Percentiles rank a stretch among this genome's conserved stretches.
Conservation (phyloP, 2,329 filamentous ascomycete species). For the Aspergillus costaricaensis region DNA sequence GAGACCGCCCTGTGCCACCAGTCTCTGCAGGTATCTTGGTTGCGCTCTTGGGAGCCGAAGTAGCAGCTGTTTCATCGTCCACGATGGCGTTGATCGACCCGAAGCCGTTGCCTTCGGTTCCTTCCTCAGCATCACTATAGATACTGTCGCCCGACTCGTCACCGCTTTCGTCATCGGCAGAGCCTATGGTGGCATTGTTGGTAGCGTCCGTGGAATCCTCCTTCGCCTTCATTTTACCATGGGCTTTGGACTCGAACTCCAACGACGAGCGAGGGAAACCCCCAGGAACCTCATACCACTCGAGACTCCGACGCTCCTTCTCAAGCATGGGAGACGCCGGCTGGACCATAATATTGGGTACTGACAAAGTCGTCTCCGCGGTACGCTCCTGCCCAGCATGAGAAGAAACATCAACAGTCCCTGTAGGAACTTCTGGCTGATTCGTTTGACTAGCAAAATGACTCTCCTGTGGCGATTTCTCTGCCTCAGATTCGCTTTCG, state of each 20-base stretch:
- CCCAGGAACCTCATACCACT: conserved; percentile 59
- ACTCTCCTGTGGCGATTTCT: conserved; percentile 9
- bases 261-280: conserved; percentile 53
- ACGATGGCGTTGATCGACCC: conserved; percentile 54
- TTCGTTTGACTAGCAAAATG: neutral
- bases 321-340: conserved; percentile 51
- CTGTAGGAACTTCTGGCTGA: neutral
- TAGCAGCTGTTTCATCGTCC: conserved; percentile 18
- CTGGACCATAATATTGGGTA: conserved; percentile 50
- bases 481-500: neutral
- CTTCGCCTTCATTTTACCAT: conserved; percentile 10
- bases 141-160: conserved; percentile 48
- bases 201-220: conserved; percentile 2
- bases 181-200: conserved; percentile 9
- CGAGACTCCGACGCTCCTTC: conserved; percentile 37
- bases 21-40: neutral
- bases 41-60: neutral
- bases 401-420: conserved; percentile 13
- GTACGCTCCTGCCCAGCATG: conserved; percentile 7
- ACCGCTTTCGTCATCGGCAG: conserved; percentile 29
- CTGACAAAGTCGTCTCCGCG: conserved; percentile 18
- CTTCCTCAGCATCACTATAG: conserved; percentile 50
- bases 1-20: neutral
- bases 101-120: conserved; percentile 47
- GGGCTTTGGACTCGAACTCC: conserved; percentile 18